Base-by-base conservation (phyloP, 345 rosid genomes). In the Excoecaria cochinchinensis region DNA sequence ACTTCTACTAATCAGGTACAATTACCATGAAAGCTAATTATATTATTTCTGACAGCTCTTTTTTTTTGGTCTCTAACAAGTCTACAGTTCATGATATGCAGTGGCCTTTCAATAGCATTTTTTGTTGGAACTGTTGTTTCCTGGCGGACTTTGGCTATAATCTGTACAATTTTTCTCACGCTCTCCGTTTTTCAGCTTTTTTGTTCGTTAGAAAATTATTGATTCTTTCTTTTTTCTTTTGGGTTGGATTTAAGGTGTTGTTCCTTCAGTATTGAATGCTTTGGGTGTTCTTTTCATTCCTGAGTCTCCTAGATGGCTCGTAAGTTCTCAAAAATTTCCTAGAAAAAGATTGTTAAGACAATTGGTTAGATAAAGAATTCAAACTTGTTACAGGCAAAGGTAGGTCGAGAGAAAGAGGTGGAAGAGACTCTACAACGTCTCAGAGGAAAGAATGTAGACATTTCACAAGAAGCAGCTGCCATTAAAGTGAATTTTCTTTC, bases 241-340 rank as follows among this genome's bases (percentile, higher is more conserved):
- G 55, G 60, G 17, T 50, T 50, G 11, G 59, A 24, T 56, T 11
- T 5, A 68, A 88, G 91, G 86, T 76, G 81, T 76, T 57, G 19
- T 80, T 40, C 85, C 87, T 24, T 60, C 82, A 61, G 63, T 31
- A 60, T 22, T 85, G 15, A 89, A 86, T 53, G 53, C 80, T 44
- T 58, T 80, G 13, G 82, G 84, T 24, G 63, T 88, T 14, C 82
- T 82, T 61, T 83, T 83, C 63, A 83, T 86, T 72, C 87, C 89
- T 3, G 91, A 88, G 64, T 88, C 91, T 77, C 89, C 89, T 4
- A 79, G 88, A 77, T 88, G 89, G 89, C 77, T 88, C 84, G 89
- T 88, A 69, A 69, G 64, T 8, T 40, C 56, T 48, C 14, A 24
- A 47, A 46, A 44, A 0, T n/a, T 5, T n/a, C 6, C 8, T 31